Percentiles rank a stretch among this genome's conserved stretches.
These are phyloP conservation scores for Viola odorata DNA, from an alignment of 345 rosid species.

Conservation along the genomic window DNA sequence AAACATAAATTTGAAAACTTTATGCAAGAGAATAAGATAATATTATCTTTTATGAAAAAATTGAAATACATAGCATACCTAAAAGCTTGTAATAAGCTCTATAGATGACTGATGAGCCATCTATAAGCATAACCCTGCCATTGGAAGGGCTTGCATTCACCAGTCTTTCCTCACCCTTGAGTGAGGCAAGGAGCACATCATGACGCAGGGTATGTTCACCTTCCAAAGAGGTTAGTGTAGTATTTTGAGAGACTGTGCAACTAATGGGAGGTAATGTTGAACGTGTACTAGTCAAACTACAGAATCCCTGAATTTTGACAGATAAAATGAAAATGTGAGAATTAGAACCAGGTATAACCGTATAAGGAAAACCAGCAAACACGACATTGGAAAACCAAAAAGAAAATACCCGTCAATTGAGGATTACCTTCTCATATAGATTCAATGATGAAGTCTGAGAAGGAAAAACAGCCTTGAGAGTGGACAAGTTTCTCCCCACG, in stretches of 20 bases:
- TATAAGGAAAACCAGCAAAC: too few relatives aligned
- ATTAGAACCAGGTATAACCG: too few relatives aligned
- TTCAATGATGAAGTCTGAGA: neutral
- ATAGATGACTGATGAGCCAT: slow-evolving; percentile 88
- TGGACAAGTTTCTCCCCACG: slow-evolving; percentile 1
- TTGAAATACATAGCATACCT: slow-evolving; percentile 36
- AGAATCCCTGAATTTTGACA: slow-evolving; percentile 36
- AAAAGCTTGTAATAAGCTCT: slow-evolving; percentile 94
- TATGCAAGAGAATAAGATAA: neutral
- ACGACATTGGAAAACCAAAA: too few relatives aligned
- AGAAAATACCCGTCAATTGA: neutral
- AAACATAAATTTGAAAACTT: neutral
- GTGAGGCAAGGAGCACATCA: slow-evolving; percentile 22
- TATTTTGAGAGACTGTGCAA: slow-evolving; percentile 25
- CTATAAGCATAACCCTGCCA: slow-evolving; percentile 90
- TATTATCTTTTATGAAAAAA: neutral
- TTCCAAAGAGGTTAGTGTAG: slow-evolving; percentile 23
- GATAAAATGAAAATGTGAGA: neutral
- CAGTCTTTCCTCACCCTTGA: slow-evolving; percentile 31
- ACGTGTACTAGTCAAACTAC: slow-evolving; percentile 31
- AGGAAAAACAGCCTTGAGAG: neutral
- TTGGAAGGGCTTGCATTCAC: slow-evolving; percentile 32
- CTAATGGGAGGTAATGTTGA: slow-evolving; percentile 25
- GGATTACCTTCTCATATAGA: too few relatives aligned
- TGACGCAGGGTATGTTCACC: slow-evolving; percentile 21